A percentile compares a stretch with the other conserved stretches of the same genome.
Evolutionary conservation across 2,329 filamentous ascomycete species (phyloP).

Genomic region (Xylaria sp.): DNA sequence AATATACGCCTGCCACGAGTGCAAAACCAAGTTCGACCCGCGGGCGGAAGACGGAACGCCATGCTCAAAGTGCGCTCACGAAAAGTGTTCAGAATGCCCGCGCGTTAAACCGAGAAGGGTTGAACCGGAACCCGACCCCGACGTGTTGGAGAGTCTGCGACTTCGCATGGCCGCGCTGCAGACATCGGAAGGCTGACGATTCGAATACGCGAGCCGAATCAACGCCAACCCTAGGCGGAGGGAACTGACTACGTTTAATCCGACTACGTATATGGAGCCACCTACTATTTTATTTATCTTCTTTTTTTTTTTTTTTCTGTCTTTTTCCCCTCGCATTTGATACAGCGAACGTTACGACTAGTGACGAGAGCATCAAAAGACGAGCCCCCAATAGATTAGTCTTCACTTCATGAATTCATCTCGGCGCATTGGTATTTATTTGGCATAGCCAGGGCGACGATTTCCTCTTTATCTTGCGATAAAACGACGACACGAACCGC

Average conservation of each 20-base stretch:
- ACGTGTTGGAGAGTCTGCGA: slow-evolving; percentile 67
- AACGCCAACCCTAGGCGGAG: neutral
- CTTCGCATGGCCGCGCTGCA: slow-evolving; percentile 43
- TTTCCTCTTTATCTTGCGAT: slow-evolving; percentile 37
- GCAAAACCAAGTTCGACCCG: slow-evolving; percentile 67
- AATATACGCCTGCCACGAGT: slow-evolving; percentile 71
- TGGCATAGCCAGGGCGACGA: slow-evolving; percentile 35
- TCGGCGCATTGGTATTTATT: slow-evolving; percentile 28
- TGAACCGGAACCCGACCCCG: slow-evolving; percentile 71
- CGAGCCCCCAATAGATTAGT: slow-evolving; percentile 28
- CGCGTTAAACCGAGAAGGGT: slow-evolving; percentile 69
- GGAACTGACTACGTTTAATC: neutral
- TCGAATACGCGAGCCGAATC: neutral
- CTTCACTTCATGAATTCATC: slow-evolving; percentile 26
- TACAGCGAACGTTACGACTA: slow-evolving; percentile 24
- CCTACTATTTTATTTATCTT: slow-evolving; percentile 4
- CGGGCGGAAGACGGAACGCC: slow-evolving; percentile 62
- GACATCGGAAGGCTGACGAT: slow-evolving; percentile 23
- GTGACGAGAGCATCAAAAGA: slow-evolving; percentile 25
- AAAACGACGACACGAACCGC: slow-evolving; percentile 45
- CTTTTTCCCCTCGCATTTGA: slow-evolving; percentile 12
- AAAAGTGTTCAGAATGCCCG: slow-evolving; percentile 69
- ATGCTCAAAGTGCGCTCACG: slow-evolving; percentile 70
- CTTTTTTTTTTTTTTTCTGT: slow-evolving; percentile 3
- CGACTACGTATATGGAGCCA: slow-evolving; percentile 6